Conservation (phyloP, 2,329 filamentous ascomycete species). For the Gliomastix tumulicola region DNA sequence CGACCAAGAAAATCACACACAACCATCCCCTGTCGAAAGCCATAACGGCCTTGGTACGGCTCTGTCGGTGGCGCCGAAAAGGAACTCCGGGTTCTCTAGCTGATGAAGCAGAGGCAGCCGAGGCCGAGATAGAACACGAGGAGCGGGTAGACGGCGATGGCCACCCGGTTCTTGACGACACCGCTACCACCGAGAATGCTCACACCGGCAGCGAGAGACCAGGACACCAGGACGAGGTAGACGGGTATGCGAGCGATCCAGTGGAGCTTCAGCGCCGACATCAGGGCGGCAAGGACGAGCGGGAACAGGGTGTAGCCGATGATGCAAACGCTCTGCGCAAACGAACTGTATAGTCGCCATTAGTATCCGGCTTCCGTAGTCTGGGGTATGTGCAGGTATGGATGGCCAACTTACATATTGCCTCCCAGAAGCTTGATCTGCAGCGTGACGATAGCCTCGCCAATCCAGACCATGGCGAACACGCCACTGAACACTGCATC, state of each 20-base stretch:
- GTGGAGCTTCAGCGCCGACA: conserved; percentile 76
- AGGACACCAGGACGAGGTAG: conserved; percentile 79
- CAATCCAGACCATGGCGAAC: conserved; percentile 95
- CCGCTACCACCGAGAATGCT: conserved; percentile 95
- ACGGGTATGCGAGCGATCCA: conserved; percentile 82
- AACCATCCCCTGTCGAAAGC: too few relatives aligned
- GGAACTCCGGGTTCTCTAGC: conserved; percentile 49
- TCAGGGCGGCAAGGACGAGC: conserved; percentile 82
- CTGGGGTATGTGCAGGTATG: too few relatives aligned
- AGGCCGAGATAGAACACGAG: conserved; percentile 93
- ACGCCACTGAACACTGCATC: conserved; percentile 91
- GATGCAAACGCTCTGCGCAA: conserved; percentile 95
- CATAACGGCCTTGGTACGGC: too few relatives aligned
- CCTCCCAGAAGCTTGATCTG: conserved; percentile 96
- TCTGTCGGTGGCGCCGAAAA: too few relatives aligned
- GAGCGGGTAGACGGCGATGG: conserved; percentile 87
- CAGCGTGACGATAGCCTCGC: conserved; percentile 91
- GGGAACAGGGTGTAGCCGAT: conserved; percentile 98
- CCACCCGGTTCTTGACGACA: conserved; percentile 90
- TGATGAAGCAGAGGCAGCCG: conserved; percentile 95
- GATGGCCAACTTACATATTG: conserved; percentile 80
- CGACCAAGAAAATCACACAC: too few relatives aligned
- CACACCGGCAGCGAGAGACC: conserved; percentile 91
- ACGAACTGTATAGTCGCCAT: conserved; percentile 70
- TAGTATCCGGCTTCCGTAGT: too few relatives aligned